phyloP scores from a whole-genome alignment of 495 filamentous ascomycete genomes.

The Aspergillus wentii region DNA sequence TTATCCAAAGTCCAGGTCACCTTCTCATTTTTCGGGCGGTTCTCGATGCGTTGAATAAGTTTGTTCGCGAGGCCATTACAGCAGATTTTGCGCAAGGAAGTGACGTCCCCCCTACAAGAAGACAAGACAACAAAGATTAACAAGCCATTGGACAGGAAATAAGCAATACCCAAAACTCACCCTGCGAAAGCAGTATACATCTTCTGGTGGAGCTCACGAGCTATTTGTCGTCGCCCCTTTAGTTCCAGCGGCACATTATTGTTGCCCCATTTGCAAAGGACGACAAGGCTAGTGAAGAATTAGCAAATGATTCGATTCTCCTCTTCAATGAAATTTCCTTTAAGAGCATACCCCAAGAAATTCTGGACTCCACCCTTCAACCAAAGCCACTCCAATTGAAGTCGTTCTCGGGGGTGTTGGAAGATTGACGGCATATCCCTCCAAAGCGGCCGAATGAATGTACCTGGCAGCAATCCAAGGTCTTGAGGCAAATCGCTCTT shows the following conservation, averaged over 20 bases:
- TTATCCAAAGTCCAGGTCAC: conserved; percentile 63
- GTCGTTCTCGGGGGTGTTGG: conserved; percentile 33
- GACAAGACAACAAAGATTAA: too few species aligned
- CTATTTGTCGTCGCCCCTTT: conserved; percentile 35
- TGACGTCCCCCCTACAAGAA: conserved; percentile 55
- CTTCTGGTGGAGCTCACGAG: conserved; percentile 52
- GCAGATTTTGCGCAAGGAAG: conserved; percentile 54
- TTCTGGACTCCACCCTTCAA: conserved; percentile 36
- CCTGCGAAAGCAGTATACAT: conserved; percentile 71
- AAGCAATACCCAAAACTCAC: conserved; percentile 35
- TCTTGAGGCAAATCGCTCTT: conserved; percentile 38
- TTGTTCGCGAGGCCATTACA: conserved; percentile 51
- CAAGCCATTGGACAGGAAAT: too few species aligned
- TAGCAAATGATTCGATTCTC: conserved; percentile 5
- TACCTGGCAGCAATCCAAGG: conserved; percentile 50
- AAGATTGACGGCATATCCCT: conserved; percentile 53
- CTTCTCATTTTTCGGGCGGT: conserved; percentile 43
- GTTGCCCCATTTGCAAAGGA: conserved; percentile 32
- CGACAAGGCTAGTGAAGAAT: conserved; percentile 33
- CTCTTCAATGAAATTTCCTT: not conserved
- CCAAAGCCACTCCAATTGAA: conserved; percentile 44
- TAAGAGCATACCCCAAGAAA: conserved; percentile 31
- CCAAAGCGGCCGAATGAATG: conserved; percentile 56
- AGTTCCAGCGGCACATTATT: conserved; percentile 31
- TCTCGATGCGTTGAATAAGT: conserved; percentile 51